A percentile compares a stretch with the other conserved stretches of the same genome.
Evolutionary conservation across 352 stramenopile species (phyloP).

Genomic region (Phytophthora ramorum): DNA sequence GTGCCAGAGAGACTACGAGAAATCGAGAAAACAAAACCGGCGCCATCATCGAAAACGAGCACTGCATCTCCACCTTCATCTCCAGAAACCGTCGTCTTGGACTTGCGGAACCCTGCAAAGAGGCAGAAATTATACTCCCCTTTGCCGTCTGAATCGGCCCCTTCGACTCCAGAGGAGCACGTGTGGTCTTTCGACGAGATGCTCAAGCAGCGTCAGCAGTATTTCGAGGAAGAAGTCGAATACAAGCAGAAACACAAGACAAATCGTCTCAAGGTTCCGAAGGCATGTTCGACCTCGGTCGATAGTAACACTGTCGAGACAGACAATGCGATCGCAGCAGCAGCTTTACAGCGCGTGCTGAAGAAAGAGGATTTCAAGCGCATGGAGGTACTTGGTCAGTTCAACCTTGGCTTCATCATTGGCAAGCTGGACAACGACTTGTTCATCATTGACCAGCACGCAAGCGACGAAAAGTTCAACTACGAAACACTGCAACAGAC

Average conservation of each 20-base stretch:
- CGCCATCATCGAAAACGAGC: constrained; percentile 13
- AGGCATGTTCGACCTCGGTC: constrained; percentile 43
- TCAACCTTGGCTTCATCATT: constrained; percentile 99
- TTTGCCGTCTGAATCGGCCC: constrained; percentile 2
- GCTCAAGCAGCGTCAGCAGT: constrained; percentile 43
- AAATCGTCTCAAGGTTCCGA: constrained; percentile 43
- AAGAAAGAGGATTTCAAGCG: constrained; percentile 92
- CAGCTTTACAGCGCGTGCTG: constrained; percentile 75
- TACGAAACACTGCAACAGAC: constrained; percentile 78
- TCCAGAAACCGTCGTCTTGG: constrained; percentile 18
- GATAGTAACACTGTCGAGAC: constrained; percentile 12
- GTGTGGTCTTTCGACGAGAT: constrained; percentile 57
- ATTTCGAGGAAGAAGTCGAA: constrained; percentile 53
- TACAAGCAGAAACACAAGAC: constrained; percentile 39
- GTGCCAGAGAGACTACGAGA: constrained; percentile 5
- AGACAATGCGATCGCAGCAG: constrained; percentile 57
- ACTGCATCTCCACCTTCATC: constrained; percentile 12
- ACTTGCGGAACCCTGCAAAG: constrained; percentile 30
- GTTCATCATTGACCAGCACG: constrained; percentile 99
- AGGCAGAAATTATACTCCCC: constrained; percentile 34
- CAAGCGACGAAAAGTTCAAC: constrained; percentile 95
- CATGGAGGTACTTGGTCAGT: constrained; percentile 96
- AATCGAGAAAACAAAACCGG: neutral
- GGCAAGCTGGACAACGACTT: constrained; percentile 90
- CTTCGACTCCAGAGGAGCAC: constrained; percentile 23